Evolutionary conservation across 2,329 filamentous ascomycete genomes (phyloP), one percentile per base, ranked within the genome.

Genomic region (Diaporthe nobilis): DNA sequence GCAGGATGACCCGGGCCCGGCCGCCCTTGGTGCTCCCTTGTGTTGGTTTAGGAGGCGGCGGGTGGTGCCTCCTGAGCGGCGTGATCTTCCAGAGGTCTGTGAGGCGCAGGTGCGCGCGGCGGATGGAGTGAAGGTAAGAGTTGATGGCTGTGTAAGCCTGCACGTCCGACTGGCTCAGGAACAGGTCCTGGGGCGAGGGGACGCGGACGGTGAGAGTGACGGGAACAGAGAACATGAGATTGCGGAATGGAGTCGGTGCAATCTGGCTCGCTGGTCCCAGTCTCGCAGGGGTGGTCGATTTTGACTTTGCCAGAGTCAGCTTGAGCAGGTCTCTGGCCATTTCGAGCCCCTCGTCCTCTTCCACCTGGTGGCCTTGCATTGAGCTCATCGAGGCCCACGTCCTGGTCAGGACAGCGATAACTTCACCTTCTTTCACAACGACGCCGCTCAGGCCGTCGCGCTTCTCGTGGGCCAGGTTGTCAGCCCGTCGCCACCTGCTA

Each of bases 51-150:
- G 92, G 90, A 3, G 94, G 94, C 7, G 93, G 89, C 10, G 94
- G 94, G 82, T 96, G 91, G 78, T 94, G 93, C 78, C 94, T 90
- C 65, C 96, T 91, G 67, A 98, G 90, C 1, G 92, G 91, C 7
- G 93, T 95, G 77, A 94, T 92, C 82, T 95, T 96, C 96, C 97
- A 98, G 1, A 98, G 86, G 79, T 94, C 92, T 1, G 94, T 94
- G 1, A 98, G 88, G 51, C 94, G 93, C 22, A 98, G 91, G 82
- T 98, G 95, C 4, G 95, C 94, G 75, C 96, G 92, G 71, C 95
- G 93, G 77, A 98, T 92, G 0, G 95, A 94, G 13, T 98, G 86
- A 0, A 99, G 90, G 80, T 98, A 98, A 2, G 95, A 90, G 82
- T 97, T 95, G 77, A 98, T 93, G n/a, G 89, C 89, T 0, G 95